Percentiles rank a stretch among this genome's conserved stretches.
These are phyloP conservation scores for Patellaria atrata DNA, from an alignment of 495 filamentous ascomycete genomes.

Conservation along the genomic window DNA sequence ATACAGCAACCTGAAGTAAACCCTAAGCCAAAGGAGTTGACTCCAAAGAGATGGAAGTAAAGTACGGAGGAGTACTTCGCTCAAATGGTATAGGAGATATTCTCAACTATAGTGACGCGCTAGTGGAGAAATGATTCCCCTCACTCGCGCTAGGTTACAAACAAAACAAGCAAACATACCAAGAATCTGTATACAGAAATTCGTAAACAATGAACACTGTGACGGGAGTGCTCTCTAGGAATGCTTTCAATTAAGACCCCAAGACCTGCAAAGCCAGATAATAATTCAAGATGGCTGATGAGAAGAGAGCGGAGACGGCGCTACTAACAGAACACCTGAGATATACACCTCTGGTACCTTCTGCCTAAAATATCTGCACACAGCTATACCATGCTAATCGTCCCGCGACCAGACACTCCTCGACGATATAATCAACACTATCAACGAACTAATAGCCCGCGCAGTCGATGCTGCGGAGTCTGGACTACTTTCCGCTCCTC, in stretches of 20 bases:
- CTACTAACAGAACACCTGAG: slow-evolving; percentile 92
- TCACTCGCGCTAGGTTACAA: no score
- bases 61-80: no score
- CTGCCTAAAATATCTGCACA: slow-evolving; percentile 16
- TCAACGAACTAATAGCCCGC: slow-evolving; percentile 78
- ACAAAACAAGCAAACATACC: slow-evolving; percentile 1
- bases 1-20: no score
- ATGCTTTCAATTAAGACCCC: no score
- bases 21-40: no score
- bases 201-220: slow-evolving; percentile 4
- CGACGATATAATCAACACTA: slow-evolving; percentile 93
- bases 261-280: background rate
- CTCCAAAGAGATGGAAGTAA: no score
- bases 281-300: slow-evolving; percentile 30
- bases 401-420: slow-evolving; percentile 53
- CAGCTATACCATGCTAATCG: background rate
- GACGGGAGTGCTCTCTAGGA: background rate
- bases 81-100: no score
- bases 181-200: no score
- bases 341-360: slow-evolving; percentile 76
- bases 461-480: slow-evolving; percentile 72
- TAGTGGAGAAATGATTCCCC: no score
- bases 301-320: slow-evolving; percentile 42
- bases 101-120: no score
- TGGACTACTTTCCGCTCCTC: slow-evolving; percentile 56